Evolutionary conservation across 345 rosid genomes (phyloP).

Genomic region (Eucalyptus globulus): DNA sequence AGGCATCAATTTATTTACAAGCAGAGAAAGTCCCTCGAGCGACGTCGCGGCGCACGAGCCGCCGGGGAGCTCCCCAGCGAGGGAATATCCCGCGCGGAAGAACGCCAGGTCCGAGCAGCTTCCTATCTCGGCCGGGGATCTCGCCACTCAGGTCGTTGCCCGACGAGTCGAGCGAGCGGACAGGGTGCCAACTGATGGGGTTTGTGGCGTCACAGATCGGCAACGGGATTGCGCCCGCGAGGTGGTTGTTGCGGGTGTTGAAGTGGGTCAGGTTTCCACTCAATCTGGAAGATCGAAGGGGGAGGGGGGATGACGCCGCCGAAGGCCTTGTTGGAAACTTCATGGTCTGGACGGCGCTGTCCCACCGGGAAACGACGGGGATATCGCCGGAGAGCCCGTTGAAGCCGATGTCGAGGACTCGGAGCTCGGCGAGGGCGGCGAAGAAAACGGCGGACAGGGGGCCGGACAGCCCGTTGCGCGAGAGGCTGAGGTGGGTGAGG

Average conservation of each 20-base stretch:
- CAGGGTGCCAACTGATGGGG: constrained; percentile 5
- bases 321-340: constrained; percentile 53
- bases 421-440: constrained; percentile 27
- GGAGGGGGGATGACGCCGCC: constrained; percentile 11
- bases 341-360: constrained; percentile 15
- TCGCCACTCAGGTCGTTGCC: constrained; percentile 26
- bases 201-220: constrained; percentile 22
- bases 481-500: constrained; percentile 47
- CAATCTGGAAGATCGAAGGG: constrained; percentile 21
- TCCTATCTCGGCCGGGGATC: constrained; percentile 36
- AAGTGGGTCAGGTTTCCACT: constrained; percentile 37
- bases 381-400: constrained; percentile 47
- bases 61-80: constrained; percentile 50
- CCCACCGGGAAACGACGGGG: not conserved
- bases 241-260: constrained; percentile 65
- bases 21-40: constrained; percentile 38
- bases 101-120: constrained; percentile 31
- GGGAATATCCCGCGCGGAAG: constrained; percentile 56
- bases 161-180: constrained; percentile 43
- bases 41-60: constrained; percentile 29
- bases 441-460: constrained; percentile 35
- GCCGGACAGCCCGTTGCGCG: constrained; percentile 37
- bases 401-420: constrained; percentile 59
- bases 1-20: constrained; percentile 31
- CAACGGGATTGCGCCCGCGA: constrained; percentile 47